A percentile compares a stretch with the other conserved stretches of the same genome.
Conservation (phyloP, 352 stramenopile species). For the Pythium volutum region DNA sequence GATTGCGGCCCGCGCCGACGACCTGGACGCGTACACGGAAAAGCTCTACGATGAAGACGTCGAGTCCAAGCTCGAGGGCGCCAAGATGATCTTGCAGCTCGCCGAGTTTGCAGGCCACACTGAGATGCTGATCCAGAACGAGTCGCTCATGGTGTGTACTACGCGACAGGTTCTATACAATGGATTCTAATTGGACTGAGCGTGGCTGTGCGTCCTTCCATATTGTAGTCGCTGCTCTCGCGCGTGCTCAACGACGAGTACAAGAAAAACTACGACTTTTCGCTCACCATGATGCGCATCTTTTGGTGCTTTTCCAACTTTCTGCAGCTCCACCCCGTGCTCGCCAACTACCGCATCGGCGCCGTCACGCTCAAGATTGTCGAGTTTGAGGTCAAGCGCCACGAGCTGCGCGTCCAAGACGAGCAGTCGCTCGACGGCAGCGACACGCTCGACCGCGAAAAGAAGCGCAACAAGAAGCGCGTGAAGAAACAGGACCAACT, state of each 20-base stretch:
- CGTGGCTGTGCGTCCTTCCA: background rate
- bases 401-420: conserved; percentile 75
- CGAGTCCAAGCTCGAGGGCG: conserved; percentile 83
- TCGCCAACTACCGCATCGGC: conserved; percentile 93
- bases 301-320: conserved; percentile 96
- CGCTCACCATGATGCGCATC: conserved; percentile 93
- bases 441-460: conserved; percentile 73
- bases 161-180: background rate
- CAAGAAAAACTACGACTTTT: conserved; percentile 93
- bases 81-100: conserved; percentile 91
- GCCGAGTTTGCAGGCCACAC: conserved; percentile 89
- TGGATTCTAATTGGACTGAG: no score
- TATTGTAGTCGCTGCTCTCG: conserved; percentile 77
- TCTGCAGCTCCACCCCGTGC: conserved; percentile 90
- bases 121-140: conserved; percentile 92
- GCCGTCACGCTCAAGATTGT: conserved; percentile 93
- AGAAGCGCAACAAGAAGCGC: conserved; percentile 85
- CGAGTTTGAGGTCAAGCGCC: conserved; percentile 92
- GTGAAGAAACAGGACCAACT: conserved; percentile 93
- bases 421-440: conserved; percentile 45
- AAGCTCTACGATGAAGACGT: conserved; percentile 92
- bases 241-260: conserved; percentile 94
- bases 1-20: conserved; percentile 58
- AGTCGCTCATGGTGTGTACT: conserved; percentile 87
- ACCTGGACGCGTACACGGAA: conserved; percentile 93